Evolutionary conservation across 129 eudicot genomes (phyloP), one percentile per base, ranked within the genome.

Genomic region (Chrysanthemum seticuspe): DNA sequence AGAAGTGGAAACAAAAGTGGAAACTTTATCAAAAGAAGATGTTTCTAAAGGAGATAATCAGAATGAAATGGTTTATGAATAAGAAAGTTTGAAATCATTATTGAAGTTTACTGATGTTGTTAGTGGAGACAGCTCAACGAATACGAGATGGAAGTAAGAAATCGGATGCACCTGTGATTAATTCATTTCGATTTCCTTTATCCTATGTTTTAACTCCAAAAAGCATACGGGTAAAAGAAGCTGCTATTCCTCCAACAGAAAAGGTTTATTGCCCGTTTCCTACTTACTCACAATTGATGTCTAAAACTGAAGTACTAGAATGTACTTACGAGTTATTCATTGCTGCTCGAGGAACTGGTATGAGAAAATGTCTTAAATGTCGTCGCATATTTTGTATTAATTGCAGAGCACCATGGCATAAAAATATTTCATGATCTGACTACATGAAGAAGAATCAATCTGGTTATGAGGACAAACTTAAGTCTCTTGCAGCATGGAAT

Each of bases 171-270:
- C 86, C 86, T 60, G 52, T 78, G 36, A 76, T 88, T 61, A 25
- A 25, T 25, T 25, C 96, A 96, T 21, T 96, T 75, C 58, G 97
- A 91, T 70, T 91, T 85, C 16, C 88, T 78, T 10, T 91, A 92
- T 76, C 96, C 97, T 11, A 88, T 91, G 59, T 91, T 95, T 55
- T 86, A 25, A 25, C 27, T 25, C 27, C 27, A 25, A 25, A 25
- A 25, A 25, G 27, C 27, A 25, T 25, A 25, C 27, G 27, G 27
- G 27, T 25, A 25, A 25, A 25, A 25, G 27, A 25, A 25, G 27
- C 2, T 25, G 27, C 27, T 25, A 25, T 25, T 25, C 27, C 27
- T 25, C 27, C 27, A 25, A 25, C 27, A 25, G 1, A 25, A 25
- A 25, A 25, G 27, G 27, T 25, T 25, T 25, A 25, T 25, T 25